Percentiles rank a stretch among this genome's conserved stretches.
Conservation (phyloP, 2,329 filamentous ascomycete genomes). For the Ambrosiella beaveri region DNA sequence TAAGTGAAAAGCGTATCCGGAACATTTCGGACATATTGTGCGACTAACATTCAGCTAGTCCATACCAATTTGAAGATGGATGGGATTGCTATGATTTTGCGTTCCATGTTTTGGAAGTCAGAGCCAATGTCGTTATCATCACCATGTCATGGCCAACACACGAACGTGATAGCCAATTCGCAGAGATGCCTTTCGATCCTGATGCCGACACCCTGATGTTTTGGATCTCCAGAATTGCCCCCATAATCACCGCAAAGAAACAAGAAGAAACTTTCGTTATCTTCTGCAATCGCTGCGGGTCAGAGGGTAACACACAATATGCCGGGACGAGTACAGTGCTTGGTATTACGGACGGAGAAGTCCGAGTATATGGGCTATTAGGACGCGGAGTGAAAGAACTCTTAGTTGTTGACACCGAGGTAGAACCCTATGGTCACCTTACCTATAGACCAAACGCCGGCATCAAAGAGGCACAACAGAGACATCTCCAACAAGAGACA, state of each 20-base stretch:
- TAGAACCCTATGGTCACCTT: conserved; percentile 17
- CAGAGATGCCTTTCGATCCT: conserved; percentile 34
- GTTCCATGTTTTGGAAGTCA: conserved; percentile 36
- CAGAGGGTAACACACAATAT: conserved; percentile 48
- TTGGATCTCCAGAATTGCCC: conserved; percentile 56
- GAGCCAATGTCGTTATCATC: conserved; percentile 47
- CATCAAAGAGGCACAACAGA: not conserved
- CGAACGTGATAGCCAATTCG: conserved; percentile 30
- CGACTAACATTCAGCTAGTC: not conserved
- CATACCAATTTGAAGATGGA: conserved; percentile 13
- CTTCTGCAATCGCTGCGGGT: conserved; percentile 52
- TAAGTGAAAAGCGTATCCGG: conserved; percentile 17
- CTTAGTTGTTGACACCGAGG: conserved; percentile 46
- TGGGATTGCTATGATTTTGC: conserved; percentile 21
- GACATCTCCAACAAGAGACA: not conserved
- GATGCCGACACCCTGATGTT: conserved; percentile 62
- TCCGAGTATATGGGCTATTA: conserved; percentile 51
- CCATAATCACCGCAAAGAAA: conserved; percentile 34
- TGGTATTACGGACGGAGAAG: conserved; percentile 44
- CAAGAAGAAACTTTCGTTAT: conserved; percentile 49
- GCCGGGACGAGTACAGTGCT: conserved; percentile 58
- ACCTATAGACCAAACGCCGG: too few species aligned
- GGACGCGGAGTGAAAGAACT: conserved; percentile 51
- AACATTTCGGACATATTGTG: too few species aligned
- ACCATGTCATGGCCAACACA: conserved; percentile 64